Evolutionary conservation across 257 asterid genomes (phyloP), one percentile per base, ranked within the genome.

Genomic region (Solanum appendiculatum): DNA sequence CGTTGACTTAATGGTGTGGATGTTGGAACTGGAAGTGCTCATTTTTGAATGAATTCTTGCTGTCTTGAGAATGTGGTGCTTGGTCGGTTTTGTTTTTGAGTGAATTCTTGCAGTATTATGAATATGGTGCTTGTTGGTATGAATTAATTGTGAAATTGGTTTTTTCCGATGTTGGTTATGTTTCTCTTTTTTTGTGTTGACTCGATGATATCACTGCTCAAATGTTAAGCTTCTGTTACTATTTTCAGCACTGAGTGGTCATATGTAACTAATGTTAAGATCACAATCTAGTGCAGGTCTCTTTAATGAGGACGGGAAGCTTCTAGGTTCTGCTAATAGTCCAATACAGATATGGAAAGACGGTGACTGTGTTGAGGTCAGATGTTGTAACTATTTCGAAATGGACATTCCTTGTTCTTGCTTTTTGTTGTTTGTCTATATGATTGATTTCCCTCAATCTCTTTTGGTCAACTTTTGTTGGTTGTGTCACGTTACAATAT

Each of bases 311-410:
- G 85, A 83, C 64, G 99, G 99, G 14, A 92, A 91, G 83, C 95
- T 97, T 87, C 72, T 95, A 72, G 98, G 99, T 86, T 88, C 90
- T 90, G 88, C 98, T 77, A 96, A 95, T 88, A 92, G 99, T 93
- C 98, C 98, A 44, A 96, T 97, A 90, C 99, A 94, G 94, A 94
- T 97, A 60, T 97, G 99, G 99, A 97, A 97, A 94, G 98, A 94
- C 40, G 95, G 97, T 75, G 97, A 95, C 88, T 94, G 97, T 89
- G 91, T 96, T 80, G 99, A 97, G 99, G 99, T 95, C 89, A 84
- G 69, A 74, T 44, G 63, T 51, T 54, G 64, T 37, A 86, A 34
- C 70, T 86, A 51, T 51, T 42, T 85, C 48, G 27, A 64, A 63
- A 63, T 89, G 56, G 42, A 48, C 66, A 18, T 48, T 80, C 10